Evolutionary conservation across 805 yeast species (phyloP).

Genomic region (Lipomyces japonicus): DNA sequence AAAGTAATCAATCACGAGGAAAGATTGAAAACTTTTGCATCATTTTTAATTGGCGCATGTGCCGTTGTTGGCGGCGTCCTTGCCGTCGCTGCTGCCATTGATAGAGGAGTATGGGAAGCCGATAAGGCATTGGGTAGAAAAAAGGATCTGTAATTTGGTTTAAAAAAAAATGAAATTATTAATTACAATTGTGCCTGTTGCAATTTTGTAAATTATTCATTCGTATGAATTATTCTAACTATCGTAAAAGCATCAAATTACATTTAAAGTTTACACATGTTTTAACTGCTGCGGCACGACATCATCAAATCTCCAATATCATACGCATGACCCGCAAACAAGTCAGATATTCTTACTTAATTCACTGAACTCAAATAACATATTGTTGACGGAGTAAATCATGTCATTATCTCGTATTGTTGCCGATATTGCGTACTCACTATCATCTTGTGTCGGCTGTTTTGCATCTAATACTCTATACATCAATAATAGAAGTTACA

Average conservation of each 20-base stretch:
- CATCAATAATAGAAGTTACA: conserved; percentile 60
- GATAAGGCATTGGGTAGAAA: conserved; percentile 69
- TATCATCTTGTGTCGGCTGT: conserved; percentile 41
- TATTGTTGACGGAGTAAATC: neutral
- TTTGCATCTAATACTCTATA: conserved; percentile 52
- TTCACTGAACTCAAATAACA: too few species aligned
- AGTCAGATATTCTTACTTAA: too few species aligned
- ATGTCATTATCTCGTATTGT: conserved; percentile 23
- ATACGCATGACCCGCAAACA: too few species aligned
- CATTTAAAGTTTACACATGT: too few species aligned
- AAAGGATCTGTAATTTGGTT: conserved; percentile 16
- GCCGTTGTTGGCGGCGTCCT: conserved; percentile 91
- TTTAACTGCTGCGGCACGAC: too few species aligned
- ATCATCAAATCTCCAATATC: too few species aligned
- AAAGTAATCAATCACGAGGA: conserved; percentile 82
- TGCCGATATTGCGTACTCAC: conserved; percentile 33
- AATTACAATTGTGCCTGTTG: too few species aligned
- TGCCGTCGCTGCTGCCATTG: conserved; percentile 86
- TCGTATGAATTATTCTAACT: too few species aligned
- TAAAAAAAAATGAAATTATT: too few species aligned
- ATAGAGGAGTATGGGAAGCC: conserved; percentile 84
- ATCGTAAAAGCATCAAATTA: too few species aligned
- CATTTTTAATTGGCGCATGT: conserved; percentile 74
- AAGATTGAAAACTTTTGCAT: conserved; percentile 69
- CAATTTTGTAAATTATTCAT: too few species aligned